Percentiles rank a stretch among this genome's conserved stretches.
These are phyloP conservation scores for Cyberlindnera saturnus DNA, from an alignment of 805 yeast genomes.

Conservation along the genomic window DNA sequence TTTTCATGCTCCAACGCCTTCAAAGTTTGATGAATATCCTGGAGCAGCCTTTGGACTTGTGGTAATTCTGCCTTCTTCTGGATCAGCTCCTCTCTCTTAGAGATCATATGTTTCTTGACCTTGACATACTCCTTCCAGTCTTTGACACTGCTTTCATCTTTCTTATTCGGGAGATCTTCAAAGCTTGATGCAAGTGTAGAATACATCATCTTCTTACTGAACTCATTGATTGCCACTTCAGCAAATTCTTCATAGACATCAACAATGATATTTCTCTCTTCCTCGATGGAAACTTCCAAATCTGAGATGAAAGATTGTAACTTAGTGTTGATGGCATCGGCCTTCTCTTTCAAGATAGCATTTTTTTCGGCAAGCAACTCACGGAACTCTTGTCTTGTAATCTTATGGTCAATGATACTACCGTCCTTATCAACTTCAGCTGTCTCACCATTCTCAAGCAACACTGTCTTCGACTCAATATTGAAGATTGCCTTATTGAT, in stretches of 20 bases:
- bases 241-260: conserved; percentile 73
- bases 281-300: conserved; percentile 28
- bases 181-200: conserved; percentile 20
- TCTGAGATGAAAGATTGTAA: conserved; percentile 24
- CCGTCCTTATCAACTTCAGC: conserved; percentile 30
- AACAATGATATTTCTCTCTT: conserved; percentile 39
- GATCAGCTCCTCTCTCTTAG: conserved; percentile 48
- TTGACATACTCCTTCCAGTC: conserved; percentile 59
- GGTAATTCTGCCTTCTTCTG: conserved; percentile 27
- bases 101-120: conserved; percentile 48
- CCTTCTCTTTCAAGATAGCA: conserved; percentile 24
- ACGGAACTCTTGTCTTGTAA: conserved; percentile 44
- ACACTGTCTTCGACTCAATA: conserved; percentile 30
- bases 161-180: conserved; percentile 15
- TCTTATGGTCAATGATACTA: conserved; percentile 29
- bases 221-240: conserved; percentile 59
- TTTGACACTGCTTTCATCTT: conserved; percentile 35
- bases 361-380: conserved; percentile 31
- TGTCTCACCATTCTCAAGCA: conserved; percentile 27
- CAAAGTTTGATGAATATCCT: conserved; percentile 34
- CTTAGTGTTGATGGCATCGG: conserved; percentile 27
- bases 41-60: conserved; percentile 27
- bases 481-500: conserved; percentile 30
- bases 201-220: conserved; percentile 51
- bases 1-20: conserved; percentile 50